phyloP scores from a whole-genome alignment of 306 rosid species.

The Casuarina cunninghamiana region DNA sequence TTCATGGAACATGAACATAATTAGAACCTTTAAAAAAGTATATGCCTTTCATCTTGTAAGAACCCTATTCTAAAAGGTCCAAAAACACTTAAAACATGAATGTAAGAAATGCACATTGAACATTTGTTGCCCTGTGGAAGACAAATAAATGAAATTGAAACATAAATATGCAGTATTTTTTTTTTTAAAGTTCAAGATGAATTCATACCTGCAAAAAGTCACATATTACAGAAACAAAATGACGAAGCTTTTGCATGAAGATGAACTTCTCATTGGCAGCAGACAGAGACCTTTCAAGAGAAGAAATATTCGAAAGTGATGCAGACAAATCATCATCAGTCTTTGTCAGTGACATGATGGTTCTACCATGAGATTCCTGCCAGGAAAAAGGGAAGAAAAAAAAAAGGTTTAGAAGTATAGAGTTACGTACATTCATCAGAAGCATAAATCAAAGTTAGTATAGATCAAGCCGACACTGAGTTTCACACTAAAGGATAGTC shows the following conservation, averaged over 20 bases:
- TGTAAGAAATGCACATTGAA: not conserved
- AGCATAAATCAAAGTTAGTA: not conserved
- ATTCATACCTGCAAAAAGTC: conserved; percentile 82
- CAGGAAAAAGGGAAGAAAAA: not conserved
- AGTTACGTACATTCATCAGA: not conserved
- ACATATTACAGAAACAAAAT: conserved; percentile 70
- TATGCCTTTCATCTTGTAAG: not conserved
- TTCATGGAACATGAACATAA: too few species aligned
- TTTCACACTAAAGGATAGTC: not conserved
- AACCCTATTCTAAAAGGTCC: not conserved
- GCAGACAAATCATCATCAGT: conserved; percentile 69
- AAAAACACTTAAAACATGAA: not conserved
- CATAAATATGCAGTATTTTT: not conserved
- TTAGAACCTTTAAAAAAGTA: too few species aligned
- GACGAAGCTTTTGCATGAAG: conserved; percentile 84
- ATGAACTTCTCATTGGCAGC: conserved; percentile 81
- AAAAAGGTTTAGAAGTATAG: not conserved
- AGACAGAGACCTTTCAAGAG: conserved; percentile 66
- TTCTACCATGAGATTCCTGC: conserved; percentile 86
- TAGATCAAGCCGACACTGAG: not conserved
- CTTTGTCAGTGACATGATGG: conserved; percentile 54
- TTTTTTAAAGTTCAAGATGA: conserved; percentile 11
- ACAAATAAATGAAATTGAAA: not conserved
- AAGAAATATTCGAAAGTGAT: conserved; percentile 72
- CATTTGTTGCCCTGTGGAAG: not conserved